These are phyloP conservation scores for Wickerhamomyces alni DNA, from an alignment of 805 yeast genomes.

Conservation along the genomic window DNA sequence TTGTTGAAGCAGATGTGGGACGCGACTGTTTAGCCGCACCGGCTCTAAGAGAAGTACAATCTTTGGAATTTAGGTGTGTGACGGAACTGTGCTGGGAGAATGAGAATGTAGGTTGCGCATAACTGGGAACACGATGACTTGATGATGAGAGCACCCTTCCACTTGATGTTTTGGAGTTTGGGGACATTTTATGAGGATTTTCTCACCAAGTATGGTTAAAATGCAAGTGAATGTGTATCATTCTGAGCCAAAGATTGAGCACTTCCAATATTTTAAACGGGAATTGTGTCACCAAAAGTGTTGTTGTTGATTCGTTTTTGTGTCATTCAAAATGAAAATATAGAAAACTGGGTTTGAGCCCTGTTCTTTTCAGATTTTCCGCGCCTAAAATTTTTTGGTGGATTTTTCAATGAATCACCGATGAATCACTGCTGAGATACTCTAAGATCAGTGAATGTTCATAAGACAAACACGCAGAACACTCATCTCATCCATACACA, in stretches of 20 bases:
- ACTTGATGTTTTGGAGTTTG: background rate
- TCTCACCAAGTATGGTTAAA: background rate
- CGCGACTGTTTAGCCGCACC: conserved; percentile 3
- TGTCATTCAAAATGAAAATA: background rate
- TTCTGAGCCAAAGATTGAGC: background rate
- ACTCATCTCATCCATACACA: background rate
- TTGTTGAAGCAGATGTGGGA: conserved; percentile 3
- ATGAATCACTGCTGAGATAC: background rate
- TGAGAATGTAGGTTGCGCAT: conserved; percentile 20
- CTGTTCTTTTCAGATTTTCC: background rate
- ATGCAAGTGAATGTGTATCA: no score
- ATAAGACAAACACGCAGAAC: background rate
- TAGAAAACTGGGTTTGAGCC: no score
- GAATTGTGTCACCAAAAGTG: no score
- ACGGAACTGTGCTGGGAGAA: conserved; percentile 3
- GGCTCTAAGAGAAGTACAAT: conserved; percentile 3
- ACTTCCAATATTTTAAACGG: background rate
- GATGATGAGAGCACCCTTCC: no score
- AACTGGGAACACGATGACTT: conserved; percentile 9
- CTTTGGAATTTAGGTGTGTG: background rate
- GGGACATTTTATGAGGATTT: no score
- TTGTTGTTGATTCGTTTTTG: background rate
- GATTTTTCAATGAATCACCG: no score
- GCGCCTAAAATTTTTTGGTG: background rate
- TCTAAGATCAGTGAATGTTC: background rate